phyloP scores from a whole-genome alignment of 78 protist genomes.

The slime mould (Dictyostelium discoideum) region DNA sequence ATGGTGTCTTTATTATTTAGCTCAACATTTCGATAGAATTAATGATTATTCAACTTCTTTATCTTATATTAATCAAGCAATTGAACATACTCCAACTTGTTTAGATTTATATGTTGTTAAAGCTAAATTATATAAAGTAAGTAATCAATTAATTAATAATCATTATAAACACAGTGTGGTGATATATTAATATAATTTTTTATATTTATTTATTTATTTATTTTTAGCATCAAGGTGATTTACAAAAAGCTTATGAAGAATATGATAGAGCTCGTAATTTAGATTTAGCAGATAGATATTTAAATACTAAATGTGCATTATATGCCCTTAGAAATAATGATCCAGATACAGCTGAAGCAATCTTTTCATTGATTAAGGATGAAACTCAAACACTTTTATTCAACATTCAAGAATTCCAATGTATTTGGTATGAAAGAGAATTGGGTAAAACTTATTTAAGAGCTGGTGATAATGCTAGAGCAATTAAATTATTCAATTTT shows the following conservation, averaged over 20 bases:
- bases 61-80: constrained; percentile 42
- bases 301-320: constrained; percentile 89
- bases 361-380: constrained; percentile 81
- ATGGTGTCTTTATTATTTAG: constrained; percentile 77
- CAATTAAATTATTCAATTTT: constrained; percentile 81
- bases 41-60: constrained; percentile 66
- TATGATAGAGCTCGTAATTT: constrained; percentile 87
- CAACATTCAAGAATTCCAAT: constrained; percentile 88
- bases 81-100: constrained; percentile 93
- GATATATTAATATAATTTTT: background rate
- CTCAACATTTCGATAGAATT: constrained; percentile 82
- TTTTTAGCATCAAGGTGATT: constrained; percentile 87
- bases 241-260: constrained; percentile 75
- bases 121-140: constrained; percentile 84
- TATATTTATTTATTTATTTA: background rate
- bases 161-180: background rate
- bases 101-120: constrained; percentile 86
- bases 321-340: constrained; percentile 83
- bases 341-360: constrained; percentile 68
- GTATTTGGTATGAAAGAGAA: constrained; percentile 91
- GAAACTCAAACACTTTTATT: background rate
- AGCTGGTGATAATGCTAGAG: constrained; percentile 61
- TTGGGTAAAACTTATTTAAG: constrained; percentile 47
- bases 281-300: constrained; percentile 95
- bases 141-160: background rate